Conservation (phyloP, 257 asterid species). For the Solanum virginianum region DNA sequence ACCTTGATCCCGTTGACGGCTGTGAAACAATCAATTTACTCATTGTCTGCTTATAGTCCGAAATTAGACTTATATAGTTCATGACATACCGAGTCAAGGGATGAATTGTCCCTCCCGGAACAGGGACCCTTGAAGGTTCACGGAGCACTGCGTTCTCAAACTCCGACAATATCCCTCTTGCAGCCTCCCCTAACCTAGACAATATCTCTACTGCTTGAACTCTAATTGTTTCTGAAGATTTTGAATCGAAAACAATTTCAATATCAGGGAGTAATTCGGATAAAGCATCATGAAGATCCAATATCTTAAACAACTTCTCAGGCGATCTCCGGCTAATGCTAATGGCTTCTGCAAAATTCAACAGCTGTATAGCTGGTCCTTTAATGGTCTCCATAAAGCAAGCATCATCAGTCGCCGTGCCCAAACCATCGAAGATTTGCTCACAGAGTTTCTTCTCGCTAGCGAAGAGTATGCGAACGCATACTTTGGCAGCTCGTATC, state of each 20-base stretch:
- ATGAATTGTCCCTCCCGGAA: slow-evolving; percentile 37
- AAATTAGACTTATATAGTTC: slow-evolving; percentile 27
- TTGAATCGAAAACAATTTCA: slow-evolving; percentile 20
- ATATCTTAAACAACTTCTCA: slow-evolving; percentile 32
- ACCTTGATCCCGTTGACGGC: slow-evolving; percentile 23
- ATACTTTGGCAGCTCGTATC: slow-evolving; percentile 24
- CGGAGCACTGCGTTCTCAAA: slow-evolving; percentile 34
- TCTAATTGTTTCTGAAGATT: slow-evolving; percentile 17
- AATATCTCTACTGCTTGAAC: slow-evolving; percentile 22
- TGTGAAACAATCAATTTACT: slow-evolving; percentile 22
- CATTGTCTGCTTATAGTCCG: slow-evolving; percentile 28
- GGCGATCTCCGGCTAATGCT: slow-evolving; percentile 30
- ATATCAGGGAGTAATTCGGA: slow-evolving; percentile 18
- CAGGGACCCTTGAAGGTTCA: slow-evolving; percentile 21
- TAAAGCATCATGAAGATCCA: slow-evolving; percentile 31
- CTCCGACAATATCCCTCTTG: slow-evolving; percentile 27
- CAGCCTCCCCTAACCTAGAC: slow-evolving; percentile 30
- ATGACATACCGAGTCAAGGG: slow-evolving; percentile 42
- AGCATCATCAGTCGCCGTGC: slow-evolving; percentile 15
- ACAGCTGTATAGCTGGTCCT: slow-evolving; percentile 25
- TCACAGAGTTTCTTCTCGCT: slow-evolving; percentile 28
- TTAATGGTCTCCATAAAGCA: slow-evolving; percentile 30
- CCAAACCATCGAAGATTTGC: slow-evolving; percentile 26
- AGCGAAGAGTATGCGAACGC: slow-evolving; percentile 20
- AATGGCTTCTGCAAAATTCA: slow-evolving; percentile 35